Base-by-base conservation (phyloP, 305 asterid species). In the Rubia balearica region DNA sequence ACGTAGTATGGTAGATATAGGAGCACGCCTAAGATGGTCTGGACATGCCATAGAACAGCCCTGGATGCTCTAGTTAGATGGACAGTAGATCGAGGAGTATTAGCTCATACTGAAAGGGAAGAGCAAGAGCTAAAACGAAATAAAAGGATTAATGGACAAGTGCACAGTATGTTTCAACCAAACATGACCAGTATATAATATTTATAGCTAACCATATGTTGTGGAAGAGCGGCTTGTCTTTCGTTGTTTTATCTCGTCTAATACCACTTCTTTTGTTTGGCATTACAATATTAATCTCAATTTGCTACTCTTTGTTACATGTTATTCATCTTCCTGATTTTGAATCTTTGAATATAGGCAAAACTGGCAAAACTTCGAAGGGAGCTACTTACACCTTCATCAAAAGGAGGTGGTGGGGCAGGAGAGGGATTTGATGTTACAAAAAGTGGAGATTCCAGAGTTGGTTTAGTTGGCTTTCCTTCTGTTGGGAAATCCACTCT, bases 351-450 rank as follows among this genome's bases (percentile, higher is more conserved):
- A 53, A 78, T 57, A 33, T 68, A 90, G 98, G 98, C 98, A 43
- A 93, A 93, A 76, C 93, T 93, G 71, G 98, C 98, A 43, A 93
- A 93, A 83, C 97, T 93, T 68, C 88, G 98, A 61, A 84, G 98
- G 82, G 97, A 93, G 74, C 89, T 93, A 78, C 94, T 93, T 68
- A 66, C 91, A 22, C 98, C 98, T 49, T 33, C 96, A 22, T 76
- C 98, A 6, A 93, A 93, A 81, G 98, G 98, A 68, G 98, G 95
- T 65, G 98, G 90, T 77, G 98, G 97, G 74, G 95, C 97, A 69
- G 97, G 98, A 71, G 97, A 91, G 84, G 98, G 98, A 68, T 93
- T 93, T 77, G 98, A 91, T 80, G 97, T 93, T 78, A 91, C 98
- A 56, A 93, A 93, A 85, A 90, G 98, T 79, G 98, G 98, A 30